Base-by-base conservation (phyloP, 2,329 filamentous ascomycete species). In the Aspergillus spinulosporus region DNA sequence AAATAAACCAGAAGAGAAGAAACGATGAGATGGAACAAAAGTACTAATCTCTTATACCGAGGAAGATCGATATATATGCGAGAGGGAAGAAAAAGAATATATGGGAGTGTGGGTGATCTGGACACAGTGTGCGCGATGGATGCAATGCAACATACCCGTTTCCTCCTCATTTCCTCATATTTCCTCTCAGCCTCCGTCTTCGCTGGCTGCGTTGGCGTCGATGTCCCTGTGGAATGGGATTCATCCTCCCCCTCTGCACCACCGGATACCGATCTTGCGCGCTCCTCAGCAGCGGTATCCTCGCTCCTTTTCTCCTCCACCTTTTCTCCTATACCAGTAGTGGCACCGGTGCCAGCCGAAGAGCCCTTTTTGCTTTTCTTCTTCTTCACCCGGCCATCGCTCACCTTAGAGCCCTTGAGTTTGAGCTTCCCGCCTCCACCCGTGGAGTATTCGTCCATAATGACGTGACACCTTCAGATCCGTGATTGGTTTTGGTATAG, bases 171-270 rank as follows among this genome's bases (percentile, higher is more conserved):
- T 76, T 97, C 93, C 63, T 95, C 90, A 67, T 94, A 85, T 44
- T 86, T 82, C 64, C 82, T 80, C 77, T 99, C 91, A 1, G 92
- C 85, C 61, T 95, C 91, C 0, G 93, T 97, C 80, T 96, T 96
- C 59, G 75, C 74, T 15, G 28, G 21, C 31, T 45, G 43, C 43
- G 43, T 29, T 6, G 43, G 43, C 12, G 44, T 47, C 34, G 43
- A 39, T 43, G 39, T 42, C n/a, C 39, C 39, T 7, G 39, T 15
- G 7, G 39, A 42, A 8, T n/a, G 15, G 39, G 31, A 46, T 28
- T 15, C 32, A 43, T 44, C 14, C 68, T 63, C 68, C 40, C 47
- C 40, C 21, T 52, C 49, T 15, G 36, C 29, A 36, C 28, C 5
- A 9, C n/a, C 31, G 5, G 49, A 21, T 15, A 21, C 11, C 14